These are phyloP conservation scores for Halophytophthora polymorphica DNA, from an alignment of 352 stramenopile species.

Conservation along the genomic window DNA sequence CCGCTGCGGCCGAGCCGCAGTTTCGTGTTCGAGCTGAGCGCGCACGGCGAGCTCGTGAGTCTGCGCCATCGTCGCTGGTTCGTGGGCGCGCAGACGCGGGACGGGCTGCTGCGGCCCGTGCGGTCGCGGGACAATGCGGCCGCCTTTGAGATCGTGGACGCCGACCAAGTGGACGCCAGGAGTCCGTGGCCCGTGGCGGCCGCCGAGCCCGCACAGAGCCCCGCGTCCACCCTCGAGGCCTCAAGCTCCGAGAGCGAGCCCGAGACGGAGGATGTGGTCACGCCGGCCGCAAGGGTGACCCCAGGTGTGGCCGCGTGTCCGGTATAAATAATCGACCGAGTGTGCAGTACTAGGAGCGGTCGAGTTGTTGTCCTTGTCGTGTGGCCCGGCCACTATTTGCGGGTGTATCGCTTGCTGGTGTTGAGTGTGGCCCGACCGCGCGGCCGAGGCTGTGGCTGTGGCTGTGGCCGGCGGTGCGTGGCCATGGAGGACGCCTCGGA, in stretches of 20 bases:
- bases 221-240: no score
- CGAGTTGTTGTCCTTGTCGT: no score
- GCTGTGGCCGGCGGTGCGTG: constrained; percentile 2
- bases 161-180: constrained; percentile 43
- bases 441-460: no score
- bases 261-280: no score
- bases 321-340: no score
- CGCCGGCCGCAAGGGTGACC: no score
- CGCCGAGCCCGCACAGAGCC: no score
- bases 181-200: constrained; percentile 28
- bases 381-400: no score
- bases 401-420: constrained; percentile 1
- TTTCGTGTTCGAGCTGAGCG: constrained; percentile 70
- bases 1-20: constrained; percentile 56
- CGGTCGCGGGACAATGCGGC: constrained; percentile 52
- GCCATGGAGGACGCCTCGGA: constrained; percentile 5
- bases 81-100: constrained; percentile 57
- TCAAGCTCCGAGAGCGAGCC: constrained; percentile 17
- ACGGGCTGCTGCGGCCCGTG: constrained; percentile 63
- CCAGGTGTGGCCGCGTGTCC: no score
- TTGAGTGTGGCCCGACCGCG: neutral
- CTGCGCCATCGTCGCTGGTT: constrained; percentile 65
- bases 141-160: constrained; percentile 61
- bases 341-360: no score
- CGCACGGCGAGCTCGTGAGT: constrained; percentile 69